These are phyloP conservation scores for Peronospora farinosa DNA, from an alignment of 352 stramenopile species.

Conservation along the genomic window DNA sequence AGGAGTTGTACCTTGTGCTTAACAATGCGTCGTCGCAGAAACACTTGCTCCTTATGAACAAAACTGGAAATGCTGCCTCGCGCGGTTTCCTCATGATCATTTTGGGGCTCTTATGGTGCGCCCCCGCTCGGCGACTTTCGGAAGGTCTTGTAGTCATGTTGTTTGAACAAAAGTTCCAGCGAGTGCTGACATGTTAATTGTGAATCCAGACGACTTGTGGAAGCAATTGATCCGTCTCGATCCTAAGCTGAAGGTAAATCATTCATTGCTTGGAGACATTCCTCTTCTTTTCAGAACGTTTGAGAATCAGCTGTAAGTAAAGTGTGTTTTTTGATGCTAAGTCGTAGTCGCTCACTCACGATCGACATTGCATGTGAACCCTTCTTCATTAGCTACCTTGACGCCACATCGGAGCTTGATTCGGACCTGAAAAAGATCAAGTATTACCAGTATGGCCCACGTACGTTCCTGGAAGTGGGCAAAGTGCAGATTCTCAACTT, in stretches of 20 bases:
- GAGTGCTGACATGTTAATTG: neutral
- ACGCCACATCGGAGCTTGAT: conserved; percentile 63
- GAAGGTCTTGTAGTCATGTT: conserved; percentile 43
- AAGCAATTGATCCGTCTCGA: conserved; percentile 68
- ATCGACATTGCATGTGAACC: neutral
- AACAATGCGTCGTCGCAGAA: conserved; percentile 67
- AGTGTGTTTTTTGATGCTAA: neutral
- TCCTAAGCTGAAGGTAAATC: conserved; percentile 44
- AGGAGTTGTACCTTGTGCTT: conserved; percentile 76
- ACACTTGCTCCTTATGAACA: conserved; percentile 70
- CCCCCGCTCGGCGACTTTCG: conserved; percentile 46
- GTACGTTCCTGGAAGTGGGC: conserved; percentile 68
- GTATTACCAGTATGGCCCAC: conserved; percentile 61
- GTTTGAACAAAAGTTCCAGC: too few species aligned
- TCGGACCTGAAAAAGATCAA: conserved; percentile 71
- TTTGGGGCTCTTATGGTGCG: conserved; percentile 76
- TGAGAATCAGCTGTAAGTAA: conserved; percentile 63
- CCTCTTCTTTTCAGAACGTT: conserved; percentile 68
- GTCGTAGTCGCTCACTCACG: neutral
- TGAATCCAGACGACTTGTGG: conserved; percentile 59
- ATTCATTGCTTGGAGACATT: conserved; percentile 68
- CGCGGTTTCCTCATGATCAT: conserved; percentile 80
- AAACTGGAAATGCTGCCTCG: conserved; percentile 50
- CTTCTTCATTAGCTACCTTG: conserved; percentile 47
- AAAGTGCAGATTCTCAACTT: conserved; percentile 86